Conservation (phyloP, 352 stramenopile species). For the Phytophthora pseudosyringae region DNA sequence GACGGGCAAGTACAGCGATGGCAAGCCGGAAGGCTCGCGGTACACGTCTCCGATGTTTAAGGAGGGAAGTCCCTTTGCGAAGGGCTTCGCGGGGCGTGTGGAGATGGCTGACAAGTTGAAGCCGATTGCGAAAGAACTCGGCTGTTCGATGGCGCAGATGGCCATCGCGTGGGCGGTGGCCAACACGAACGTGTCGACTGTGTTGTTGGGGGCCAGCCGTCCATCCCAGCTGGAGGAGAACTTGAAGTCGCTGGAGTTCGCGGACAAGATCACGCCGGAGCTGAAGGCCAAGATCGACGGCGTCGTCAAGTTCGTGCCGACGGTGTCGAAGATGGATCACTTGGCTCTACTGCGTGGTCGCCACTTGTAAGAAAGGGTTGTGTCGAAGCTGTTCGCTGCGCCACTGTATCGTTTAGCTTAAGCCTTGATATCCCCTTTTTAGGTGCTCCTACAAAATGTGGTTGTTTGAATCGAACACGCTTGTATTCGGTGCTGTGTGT, state of each 20-base stretch:
- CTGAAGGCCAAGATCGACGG: slow-evolving; percentile 15
- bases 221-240: slow-evolving; percentile 15
- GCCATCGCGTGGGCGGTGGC: slow-evolving; percentile 56
- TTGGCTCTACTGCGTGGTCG: not conserved
- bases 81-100: slow-evolving; percentile 19
- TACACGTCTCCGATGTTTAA: slow-evolving; percentile 8
- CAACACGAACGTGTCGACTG: slow-evolving; percentile 61
- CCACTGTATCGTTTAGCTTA: not conserved
- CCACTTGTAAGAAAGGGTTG: not conserved
- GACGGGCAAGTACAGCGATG: slow-evolving; percentile 9
- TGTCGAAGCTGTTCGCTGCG: not conserved
- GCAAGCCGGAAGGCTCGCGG: slow-evolving; percentile 11
- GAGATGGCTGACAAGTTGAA: slow-evolving; percentile 41
- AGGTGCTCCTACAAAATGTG: no score
- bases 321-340: slow-evolving; percentile 10
- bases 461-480: no score
- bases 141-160: slow-evolving; percentile 27
- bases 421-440: no score
- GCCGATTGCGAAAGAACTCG: slow-evolving; percentile 48
- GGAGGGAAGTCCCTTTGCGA: slow-evolving; percentile 1
- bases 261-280: slow-evolving; percentile 18
- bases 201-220: slow-evolving; percentile 56
- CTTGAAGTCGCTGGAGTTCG: slow-evolving; percentile 15
- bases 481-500: no score
- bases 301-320: slow-evolving; percentile 7